Evolutionary conservation across 345 rosid species (phyloP).

Genomic region (Linum tenue): DNA sequence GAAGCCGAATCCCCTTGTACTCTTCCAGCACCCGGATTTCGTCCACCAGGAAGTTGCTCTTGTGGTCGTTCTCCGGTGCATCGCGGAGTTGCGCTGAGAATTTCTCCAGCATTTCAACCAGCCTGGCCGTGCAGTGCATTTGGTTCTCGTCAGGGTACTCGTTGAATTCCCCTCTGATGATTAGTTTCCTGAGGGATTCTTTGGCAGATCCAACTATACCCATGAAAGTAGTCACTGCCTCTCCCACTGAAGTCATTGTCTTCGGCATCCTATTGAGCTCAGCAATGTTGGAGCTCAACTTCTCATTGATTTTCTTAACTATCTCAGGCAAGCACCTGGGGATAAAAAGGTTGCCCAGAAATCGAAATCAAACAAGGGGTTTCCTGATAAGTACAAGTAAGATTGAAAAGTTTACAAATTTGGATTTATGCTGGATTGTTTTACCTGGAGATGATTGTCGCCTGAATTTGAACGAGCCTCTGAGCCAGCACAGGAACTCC

Average conservation of each 20-base stretch:
- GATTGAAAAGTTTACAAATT: no score
- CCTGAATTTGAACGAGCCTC: conserved; percentile 30
- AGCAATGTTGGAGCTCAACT: conserved; percentile 6
- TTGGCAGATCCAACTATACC: conserved; percentile 31
- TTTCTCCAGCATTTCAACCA: conserved; percentile 22
- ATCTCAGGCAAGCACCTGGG: conserved; percentile 26
- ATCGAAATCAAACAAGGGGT: no score
- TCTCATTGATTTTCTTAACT: conserved; percentile 22
- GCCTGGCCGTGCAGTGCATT: conserved; percentile 26
- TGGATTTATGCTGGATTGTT: no score
- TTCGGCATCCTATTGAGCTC: conserved; percentile 28
- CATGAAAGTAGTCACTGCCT: conserved; percentile 34
- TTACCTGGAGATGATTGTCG: conserved; percentile 9
- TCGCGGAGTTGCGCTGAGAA: conserved; percentile 8
- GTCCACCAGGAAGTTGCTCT: conserved; percentile 12
- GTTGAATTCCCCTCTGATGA: conserved; percentile 36
- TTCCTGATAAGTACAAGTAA: no score
- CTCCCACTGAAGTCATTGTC: conserved; percentile 17
- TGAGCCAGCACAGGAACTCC: conserved; percentile 31
- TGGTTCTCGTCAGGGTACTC: conserved; percentile 27
- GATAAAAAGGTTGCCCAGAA: no score
- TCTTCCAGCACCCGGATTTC: conserved; percentile 31
- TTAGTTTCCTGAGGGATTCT: conserved; percentile 31
- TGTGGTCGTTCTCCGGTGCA: conserved; percentile 1
- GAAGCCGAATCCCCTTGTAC: conserved; percentile 25